Base-by-base conservation (phyloP, 192 early-diverging fungal species). In the Allomyces macrogynus region DNA sequence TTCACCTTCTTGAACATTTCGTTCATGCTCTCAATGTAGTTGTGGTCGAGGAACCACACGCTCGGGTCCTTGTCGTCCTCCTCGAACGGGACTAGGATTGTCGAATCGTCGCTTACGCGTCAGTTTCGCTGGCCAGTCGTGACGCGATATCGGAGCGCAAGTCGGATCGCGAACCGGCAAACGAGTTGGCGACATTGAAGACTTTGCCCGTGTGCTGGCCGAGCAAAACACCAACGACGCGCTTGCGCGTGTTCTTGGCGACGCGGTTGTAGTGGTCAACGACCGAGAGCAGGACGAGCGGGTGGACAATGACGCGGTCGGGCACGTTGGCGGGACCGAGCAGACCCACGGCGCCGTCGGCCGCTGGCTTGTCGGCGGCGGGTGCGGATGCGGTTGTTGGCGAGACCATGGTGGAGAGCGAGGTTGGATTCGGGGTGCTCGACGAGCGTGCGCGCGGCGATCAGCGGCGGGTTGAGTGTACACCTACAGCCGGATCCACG, bases 1-100 rank as follows among this genome's bases (percentile, higher is more conserved):
- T 96, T 99, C 24, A 99, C 92, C 80, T 99, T 99, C 74, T 92
- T 94, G 75, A 96, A 99, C 96, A 99, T 99, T 65, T 97, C 94
- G 66, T 93, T 92, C 96, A 99, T 99, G 7, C 91, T 89, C 70
- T 99, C 96, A 40, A 93, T 90, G 73, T 96, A 99, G 77, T 96
- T 93, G 80, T 99, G 94, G 77, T 99, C 96, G 66, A 99, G 79
- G 76, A 93, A 99, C 96, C 96, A 99, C 7, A 97, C 92, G 5
- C 84, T 84, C 14, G 90, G 92, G 77, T 95, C 93, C 76, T 93
- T 97, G 68, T 97, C 94, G 68, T 99, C 96, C 74, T 99, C 96
- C 77, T 99, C 96, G 72, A 99, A 99, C 22, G 96, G 94, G 16
- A 97, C 94, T 98, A 71, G 18, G 66, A 23, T 63, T 12, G 65